Conservation (phyloP, 257 asterid genomes). For the Jasminum sambac region DNA sequence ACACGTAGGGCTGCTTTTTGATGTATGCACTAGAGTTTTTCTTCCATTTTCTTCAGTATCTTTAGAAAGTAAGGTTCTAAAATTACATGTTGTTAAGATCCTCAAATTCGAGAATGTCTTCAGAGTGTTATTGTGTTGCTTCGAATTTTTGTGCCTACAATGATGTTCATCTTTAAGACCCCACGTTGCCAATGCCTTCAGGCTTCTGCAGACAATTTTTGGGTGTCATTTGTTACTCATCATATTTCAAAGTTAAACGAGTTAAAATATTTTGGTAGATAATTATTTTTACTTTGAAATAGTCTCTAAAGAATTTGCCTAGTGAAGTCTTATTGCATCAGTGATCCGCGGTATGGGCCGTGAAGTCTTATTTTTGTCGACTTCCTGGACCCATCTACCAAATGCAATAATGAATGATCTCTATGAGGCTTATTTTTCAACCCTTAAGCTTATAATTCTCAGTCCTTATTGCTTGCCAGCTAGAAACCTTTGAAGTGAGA, state of each 20-base stretch:
- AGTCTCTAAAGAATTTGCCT: too few species aligned
- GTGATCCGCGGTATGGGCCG: neutral
- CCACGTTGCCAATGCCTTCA: too few species aligned
- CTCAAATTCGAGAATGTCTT: neutral
- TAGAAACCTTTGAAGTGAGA: neutral
- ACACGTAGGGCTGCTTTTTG: neutral
- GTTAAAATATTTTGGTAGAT: too few species aligned
- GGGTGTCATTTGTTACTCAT: too few species aligned
- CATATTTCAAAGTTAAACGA: too few species aligned
- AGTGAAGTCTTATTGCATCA: too few species aligned
- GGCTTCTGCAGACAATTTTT: too few species aligned
- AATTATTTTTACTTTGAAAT: too few species aligned
- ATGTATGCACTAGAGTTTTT: neutral
- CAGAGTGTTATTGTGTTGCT: neutral
- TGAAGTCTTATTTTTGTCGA: neutral
- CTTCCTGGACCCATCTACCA: conserved; percentile 14
- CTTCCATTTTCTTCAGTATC: neutral
- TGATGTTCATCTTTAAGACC: neutral
- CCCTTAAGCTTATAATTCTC: neutral
- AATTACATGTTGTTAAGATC: neutral
- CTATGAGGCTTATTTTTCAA: neutral
- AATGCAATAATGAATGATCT: neutral
- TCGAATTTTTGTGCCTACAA: neutral
- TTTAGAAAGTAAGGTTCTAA: neutral
- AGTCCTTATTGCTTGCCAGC: conserved; percentile 4